Conservation (phyloP, 768 basidiomycete species). For the Lentinula sp. region DNA sequence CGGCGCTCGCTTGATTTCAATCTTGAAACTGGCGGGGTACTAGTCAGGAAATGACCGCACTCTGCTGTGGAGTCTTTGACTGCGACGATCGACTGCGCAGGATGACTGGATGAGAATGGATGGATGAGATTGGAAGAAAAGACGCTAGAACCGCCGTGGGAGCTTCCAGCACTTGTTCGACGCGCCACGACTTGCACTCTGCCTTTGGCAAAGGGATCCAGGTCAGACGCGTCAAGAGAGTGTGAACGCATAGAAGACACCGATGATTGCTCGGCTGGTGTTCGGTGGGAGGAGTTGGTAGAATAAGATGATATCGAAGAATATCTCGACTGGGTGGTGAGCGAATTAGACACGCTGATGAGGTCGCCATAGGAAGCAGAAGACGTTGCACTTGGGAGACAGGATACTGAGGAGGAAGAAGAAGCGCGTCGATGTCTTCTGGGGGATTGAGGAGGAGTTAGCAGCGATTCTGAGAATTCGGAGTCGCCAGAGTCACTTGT, state of each 20-base stretch:
- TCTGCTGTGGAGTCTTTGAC: neutral
- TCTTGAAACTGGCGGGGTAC: neutral
- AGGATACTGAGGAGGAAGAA: neutral
- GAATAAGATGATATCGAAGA: neutral
- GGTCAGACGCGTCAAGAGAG: neutral
- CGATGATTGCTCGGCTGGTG: neutral
- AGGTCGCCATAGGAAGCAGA: neutral
- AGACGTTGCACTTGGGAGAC: neutral
- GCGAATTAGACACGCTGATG: neutral
- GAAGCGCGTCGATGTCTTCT: neutral
- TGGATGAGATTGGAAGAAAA: neutral
- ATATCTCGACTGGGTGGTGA: neutral
- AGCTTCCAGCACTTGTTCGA: neutral
- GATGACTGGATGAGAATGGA: neutral
- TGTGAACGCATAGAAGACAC: neutral
- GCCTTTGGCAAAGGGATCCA: slow-evolving; percentile 5
- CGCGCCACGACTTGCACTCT: neutral
- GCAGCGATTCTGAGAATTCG: neutral
- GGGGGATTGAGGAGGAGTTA: neutral
- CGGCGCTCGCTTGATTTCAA: neutral
- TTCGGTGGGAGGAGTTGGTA: neutral
- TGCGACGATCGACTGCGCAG: neutral
- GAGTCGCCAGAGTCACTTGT: neutral
- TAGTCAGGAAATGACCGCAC: neutral
- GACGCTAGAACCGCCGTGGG: neutral